Base-by-base conservation (phyloP, 164 flowering plant genomes). In the Stephania japonica region DNA sequence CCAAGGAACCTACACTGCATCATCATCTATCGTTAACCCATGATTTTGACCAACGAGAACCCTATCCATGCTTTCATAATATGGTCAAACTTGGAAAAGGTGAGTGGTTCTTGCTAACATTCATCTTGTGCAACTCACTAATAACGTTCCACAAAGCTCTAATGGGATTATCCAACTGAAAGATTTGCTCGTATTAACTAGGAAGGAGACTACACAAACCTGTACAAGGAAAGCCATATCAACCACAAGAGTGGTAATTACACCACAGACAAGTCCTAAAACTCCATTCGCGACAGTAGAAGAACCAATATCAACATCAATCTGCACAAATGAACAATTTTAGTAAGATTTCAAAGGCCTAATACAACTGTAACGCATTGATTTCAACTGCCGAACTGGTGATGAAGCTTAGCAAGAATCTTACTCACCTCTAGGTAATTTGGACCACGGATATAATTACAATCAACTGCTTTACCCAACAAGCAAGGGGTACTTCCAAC, bases 201-300 rank as follows among this genome's bases (percentile, higher is more conserved):
- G 25, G 8, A 62, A n/a, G 21, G 44, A 24, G 47, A 16, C 65
- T 43, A 38, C 7, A 73, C 77, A 75, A 80, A 92, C 99, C 95
- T 96, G 99, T 80, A 96, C 88, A 82, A 96, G 95, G 81, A 96
- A 93, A 80, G 98, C 99, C 98, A 96, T 96, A 76, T 93, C 99
- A 73, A 96, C 99, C 65, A 96, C 99, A 81, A 96, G 83, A 42
- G 97, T 84, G 27, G 98, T 96, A 67, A 93, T 90, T 50, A 91
- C 98, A 41, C 98, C 98, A 82, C 90, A 77, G 5, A 96, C 99
- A 78, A 96, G 98, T 67, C 98, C 98, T 87, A 93, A 75, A 63
- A 96, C 99, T 71, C 99, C 99, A 84, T 93, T 93, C 72, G 99
- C 99, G 77, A 96, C 99, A 41, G 98, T 92, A 24, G 98, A 96